Percentiles rank a stretch among this genome's conserved stretches.
These are phyloP conservation scores for Heracleum sosnowskyi DNA, from an alignment of 129 eudicot species.

Conservation along the genomic window DNA sequence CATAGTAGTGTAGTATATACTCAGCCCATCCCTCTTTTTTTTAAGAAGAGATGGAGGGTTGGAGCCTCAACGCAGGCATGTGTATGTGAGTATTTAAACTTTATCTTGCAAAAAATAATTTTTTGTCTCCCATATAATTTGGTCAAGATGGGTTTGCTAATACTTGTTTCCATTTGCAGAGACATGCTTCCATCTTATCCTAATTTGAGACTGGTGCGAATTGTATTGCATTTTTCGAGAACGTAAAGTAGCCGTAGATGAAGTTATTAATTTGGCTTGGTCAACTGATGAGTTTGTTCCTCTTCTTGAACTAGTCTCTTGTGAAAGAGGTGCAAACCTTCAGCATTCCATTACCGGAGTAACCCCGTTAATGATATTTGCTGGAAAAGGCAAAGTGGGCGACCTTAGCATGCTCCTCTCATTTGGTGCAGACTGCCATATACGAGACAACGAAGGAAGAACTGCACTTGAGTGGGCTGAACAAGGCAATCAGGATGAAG, in stretches of 20 bases:
- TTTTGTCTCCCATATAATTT: neutral
- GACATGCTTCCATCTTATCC: constrained; percentile 92
- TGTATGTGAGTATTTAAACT: neutral
- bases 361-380: constrained; percentile 88
- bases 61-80: neutral
- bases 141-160: constrained; percentile 2
- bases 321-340: constrained; percentile 37
- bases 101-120: neutral
- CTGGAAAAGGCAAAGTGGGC: constrained; percentile 71
- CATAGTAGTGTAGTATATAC: neutral
- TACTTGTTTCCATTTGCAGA: constrained; percentile 34
- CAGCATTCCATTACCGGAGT: constrained; percentile 66
- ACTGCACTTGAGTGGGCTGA: constrained; percentile 81
- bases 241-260: constrained; percentile 51
- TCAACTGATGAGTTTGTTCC: constrained; percentile 67
- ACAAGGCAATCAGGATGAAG: constrained; percentile 57
- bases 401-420: constrained; percentile 87
- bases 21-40: neutral
- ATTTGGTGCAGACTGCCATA: constrained; percentile 62
- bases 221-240: constrained; percentile 22
- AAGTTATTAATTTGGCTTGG: constrained; percentile 68
- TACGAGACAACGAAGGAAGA: constrained; percentile 53
- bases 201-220: constrained; percentile 80
- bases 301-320: constrained; percentile 54
- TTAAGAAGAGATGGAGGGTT: neutral